Percentiles rank a stretch among this genome's conserved stretches.
phyloP scores from a whole-genome alignment of 1,284 basidiomycete species.

The Rhodofomes roseus region DNA sequence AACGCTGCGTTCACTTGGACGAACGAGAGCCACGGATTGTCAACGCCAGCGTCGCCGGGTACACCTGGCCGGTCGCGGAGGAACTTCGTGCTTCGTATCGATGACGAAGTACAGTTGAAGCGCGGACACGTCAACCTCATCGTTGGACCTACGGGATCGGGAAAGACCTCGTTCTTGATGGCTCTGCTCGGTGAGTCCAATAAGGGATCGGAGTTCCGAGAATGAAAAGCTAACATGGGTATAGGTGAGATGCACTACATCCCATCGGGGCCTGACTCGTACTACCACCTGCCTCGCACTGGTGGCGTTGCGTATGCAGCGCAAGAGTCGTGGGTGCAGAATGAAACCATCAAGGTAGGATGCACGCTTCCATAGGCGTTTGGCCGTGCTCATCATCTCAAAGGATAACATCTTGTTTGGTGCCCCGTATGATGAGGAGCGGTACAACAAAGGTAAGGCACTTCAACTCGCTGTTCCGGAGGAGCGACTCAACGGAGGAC shows the following conservation, averaged over 20 bases:
- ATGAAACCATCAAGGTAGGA: slow-evolving; percentile 35
- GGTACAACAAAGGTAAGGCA: slow-evolving; percentile 37
- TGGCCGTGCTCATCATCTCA: background rate
- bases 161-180: slow-evolving; percentile 47
- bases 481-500: slow-evolving; percentile 15
- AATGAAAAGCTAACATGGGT: slow-evolving; percentile 3
- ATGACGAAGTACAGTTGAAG: slow-evolving; percentile 51
- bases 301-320: slow-evolving; percentile 69
- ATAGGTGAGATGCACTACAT: slow-evolving; percentile 56
- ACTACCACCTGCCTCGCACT: slow-evolving; percentile 60
- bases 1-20: slow-evolving; percentile 39
- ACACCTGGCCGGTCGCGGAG: slow-evolving; percentile 17
- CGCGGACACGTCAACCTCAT: slow-evolving; percentile 57
- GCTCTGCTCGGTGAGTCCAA: slow-evolving; percentile 42
- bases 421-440: slow-evolving; percentile 35
- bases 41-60: slow-evolving; percentile 18
- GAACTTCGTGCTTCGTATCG: slow-evolving; percentile 45
- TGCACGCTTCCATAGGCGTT: background rate
- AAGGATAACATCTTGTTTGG: slow-evolving; percentile 44
- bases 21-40: slow-evolving; percentile 12
- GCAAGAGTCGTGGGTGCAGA: slow-evolving; percentile 54
- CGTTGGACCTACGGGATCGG: slow-evolving; percentile 55
- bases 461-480: slow-evolving; percentile 25
- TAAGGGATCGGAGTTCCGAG: slow-evolving; percentile 6
- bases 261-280: slow-evolving; percentile 46